These are phyloP conservation scores for Leonotis leonurus DNA, from an alignment of 257 asterid species.

Conservation along the genomic window DNA sequence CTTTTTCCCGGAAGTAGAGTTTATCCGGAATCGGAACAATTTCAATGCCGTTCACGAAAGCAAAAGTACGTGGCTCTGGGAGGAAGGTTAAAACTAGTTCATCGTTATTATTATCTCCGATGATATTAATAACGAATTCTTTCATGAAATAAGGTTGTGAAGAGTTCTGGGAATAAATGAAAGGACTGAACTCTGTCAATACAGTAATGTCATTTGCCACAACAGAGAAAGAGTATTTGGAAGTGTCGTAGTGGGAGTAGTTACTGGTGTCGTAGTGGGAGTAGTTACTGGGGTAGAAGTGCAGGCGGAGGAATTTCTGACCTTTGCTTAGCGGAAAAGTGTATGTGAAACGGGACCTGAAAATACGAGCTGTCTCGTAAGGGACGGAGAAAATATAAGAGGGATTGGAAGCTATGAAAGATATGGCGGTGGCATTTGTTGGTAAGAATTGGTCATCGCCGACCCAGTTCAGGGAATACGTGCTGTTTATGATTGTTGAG, in stretches of 20 bases:
- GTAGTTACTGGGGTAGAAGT: conserved; percentile 37
- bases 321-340: conserved; percentile 36
- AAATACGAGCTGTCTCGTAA: conserved; percentile 35
- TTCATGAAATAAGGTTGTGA: conserved; percentile 6
- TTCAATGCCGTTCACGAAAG: conserved; percentile 60
- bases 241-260: conserved; percentile 17
- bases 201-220: conserved; percentile 33
- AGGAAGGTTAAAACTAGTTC: conserved; percentile 25
- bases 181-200: conserved; percentile 39
- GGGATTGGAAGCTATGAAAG: conserved; percentile 15
- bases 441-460: conserved; percentile 32
- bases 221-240: conserved; percentile 26
- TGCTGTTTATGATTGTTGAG: background rate
- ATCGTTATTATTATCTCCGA: conserved; percentile 12
- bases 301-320: conserved; percentile 45
- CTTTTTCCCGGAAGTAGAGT: conserved; percentile 29
- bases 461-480: conserved; percentile 32
- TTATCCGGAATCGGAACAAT: conserved; percentile 38
- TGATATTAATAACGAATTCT: conserved; percentile 18
- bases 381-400: conserved; percentile 20
- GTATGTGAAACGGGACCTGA: conserved; percentile 35
- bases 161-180: background rate
- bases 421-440: conserved; percentile 11
- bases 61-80: conserved; percentile 31
- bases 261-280: conserved; percentile 10